Base-by-base conservation (phyloP, 306 rosid genomes). In the Trifolium pratense region DNA sequence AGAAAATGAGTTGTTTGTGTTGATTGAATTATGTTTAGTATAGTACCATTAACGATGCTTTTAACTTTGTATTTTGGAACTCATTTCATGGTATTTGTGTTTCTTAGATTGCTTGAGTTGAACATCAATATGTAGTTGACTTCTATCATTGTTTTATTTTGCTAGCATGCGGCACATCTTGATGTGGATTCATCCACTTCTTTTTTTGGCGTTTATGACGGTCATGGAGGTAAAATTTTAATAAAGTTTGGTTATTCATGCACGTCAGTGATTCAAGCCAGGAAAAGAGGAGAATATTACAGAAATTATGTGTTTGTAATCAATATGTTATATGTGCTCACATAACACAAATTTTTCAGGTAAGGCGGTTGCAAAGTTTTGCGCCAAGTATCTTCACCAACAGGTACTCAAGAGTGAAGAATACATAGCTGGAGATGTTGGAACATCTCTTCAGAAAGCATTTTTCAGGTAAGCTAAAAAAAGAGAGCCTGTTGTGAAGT, bases 361-460 rank as follows among this genome's bases (percentile, higher is more conserved):
- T 80, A 92, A 87, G 86, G 98, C 88, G 59, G 98, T 92, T 79
- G 97, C 98, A 2, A 92, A 87, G 82, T 92, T 92, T 78, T 90
- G 98, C 79, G 91, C 97, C 1, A 92, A 92, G 87, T 83, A 66
- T 79, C 97, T 93, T 75, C 98, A 93, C 84, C 96, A 79, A 55
- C 96, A 93, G 78, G 85, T 93, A 79, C 87, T 90, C 70, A 84
- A 67, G 84, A 86, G 66, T 75, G 93, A 87, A 56, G 88, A 89
- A 55, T 90, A 86, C 75, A 73, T 82, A 8, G 88, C 90, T 63
- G 98, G 96, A 84, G 97, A 93, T 31, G 31, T 90, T 68, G 96
- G 88, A 84, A 70, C 88, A 71, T 89, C 98, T 55, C 84, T 90
- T 75, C 89, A 85, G 75, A 88, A 83, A 89, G 84, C 97, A 13